Evolutionary conservation across 352 stramenopile genomes (phyloP).

Genomic region (Pythium dissimile): DNA sequence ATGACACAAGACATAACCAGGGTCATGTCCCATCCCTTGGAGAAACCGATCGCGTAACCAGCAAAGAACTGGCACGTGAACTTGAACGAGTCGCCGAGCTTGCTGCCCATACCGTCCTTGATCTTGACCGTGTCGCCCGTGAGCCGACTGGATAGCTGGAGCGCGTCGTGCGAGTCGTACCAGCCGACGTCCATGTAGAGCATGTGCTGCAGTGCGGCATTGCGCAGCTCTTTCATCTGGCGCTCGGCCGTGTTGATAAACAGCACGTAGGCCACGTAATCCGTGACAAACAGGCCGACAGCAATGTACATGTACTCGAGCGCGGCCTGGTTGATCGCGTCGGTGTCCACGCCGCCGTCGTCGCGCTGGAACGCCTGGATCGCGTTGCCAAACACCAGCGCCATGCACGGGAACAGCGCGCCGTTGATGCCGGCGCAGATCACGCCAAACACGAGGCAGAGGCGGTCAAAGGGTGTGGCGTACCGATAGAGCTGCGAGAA

Average conservation of each 20-base stretch:
- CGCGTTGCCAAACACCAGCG: slow-evolving; percentile 28
- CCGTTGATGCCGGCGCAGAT: slow-evolving; percentile 20
- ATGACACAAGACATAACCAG: slow-evolving; percentile 20
- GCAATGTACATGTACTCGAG: slow-evolving; percentile 29
- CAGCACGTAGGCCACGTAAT: slow-evolving; percentile 31
- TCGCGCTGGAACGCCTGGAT: slow-evolving; percentile 20
- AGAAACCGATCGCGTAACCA: slow-evolving; percentile 15
- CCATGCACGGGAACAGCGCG: slow-evolving; percentile 29
- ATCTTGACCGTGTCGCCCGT: background rate
- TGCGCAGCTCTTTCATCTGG: slow-evolving; percentile 27
- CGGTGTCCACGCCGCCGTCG: slow-evolving; percentile 7
- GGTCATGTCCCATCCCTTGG: slow-evolving; percentile 19
- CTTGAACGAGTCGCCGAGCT: slow-evolving; percentile 17
- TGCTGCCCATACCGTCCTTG: slow-evolving; percentile 2
- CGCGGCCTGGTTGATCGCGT: slow-evolving; percentile 21
- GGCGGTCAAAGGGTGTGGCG: slow-evolving; percentile 16
- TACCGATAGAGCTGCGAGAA: slow-evolving; percentile 20
- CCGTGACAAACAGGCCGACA: slow-evolving; percentile 26
- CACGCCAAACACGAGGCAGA: slow-evolving; percentile 17
- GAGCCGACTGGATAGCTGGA: too few species aligned
- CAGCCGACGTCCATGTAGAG: slow-evolving; percentile 30
- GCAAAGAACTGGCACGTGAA: slow-evolving; percentile 15
- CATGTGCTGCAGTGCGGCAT: slow-evolving; percentile 23
- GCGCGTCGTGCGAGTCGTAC: slow-evolving; percentile 25
- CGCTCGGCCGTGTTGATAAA: slow-evolving; percentile 30